These are phyloP conservation scores for Trifolium dubium DNA, from an alignment of 306 rosid species.

Conservation along the genomic window DNA sequence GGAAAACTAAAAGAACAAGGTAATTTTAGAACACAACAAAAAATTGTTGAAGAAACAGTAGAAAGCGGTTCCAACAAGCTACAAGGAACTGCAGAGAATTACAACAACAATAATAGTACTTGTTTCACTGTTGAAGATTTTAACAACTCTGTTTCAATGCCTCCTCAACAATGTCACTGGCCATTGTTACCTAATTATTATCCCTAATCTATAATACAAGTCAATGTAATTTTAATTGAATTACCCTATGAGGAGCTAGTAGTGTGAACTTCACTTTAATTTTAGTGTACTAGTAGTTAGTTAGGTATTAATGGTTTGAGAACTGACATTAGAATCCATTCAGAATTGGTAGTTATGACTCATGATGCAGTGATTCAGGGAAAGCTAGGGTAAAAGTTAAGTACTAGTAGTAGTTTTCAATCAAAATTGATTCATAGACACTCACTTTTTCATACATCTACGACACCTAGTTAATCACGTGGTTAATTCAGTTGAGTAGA, in stretches of 20 bases:
- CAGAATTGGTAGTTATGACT: neutral
- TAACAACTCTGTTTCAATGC: constrained; percentile 55
- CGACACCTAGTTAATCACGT: too few species aligned
- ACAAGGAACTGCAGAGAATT: constrained; percentile 42
- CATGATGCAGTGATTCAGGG: neutral
- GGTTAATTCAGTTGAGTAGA: too few species aligned
- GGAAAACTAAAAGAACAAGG: constrained; percentile 61
- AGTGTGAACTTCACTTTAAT: neutral
- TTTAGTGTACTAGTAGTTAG: constrained; percentile 11
- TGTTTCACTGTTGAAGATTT: constrained; percentile 63
- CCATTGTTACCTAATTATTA: constrained; percentile 50
- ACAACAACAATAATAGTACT: constrained; percentile 20
- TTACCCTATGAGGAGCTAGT: neutral
- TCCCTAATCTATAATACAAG: constrained; percentile 40
- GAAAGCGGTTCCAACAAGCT: constrained; percentile 57
- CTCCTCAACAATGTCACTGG: constrained; percentile 50
- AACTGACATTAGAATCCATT: constrained; percentile 12
- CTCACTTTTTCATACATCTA: too few species aligned
- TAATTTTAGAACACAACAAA: constrained; percentile 52
- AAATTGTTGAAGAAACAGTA: constrained; percentile 60
- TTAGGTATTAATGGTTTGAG: constrained; percentile 1
- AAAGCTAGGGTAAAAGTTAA: neutral
- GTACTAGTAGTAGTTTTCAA: constrained; percentile 4
- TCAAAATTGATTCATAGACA: too few species aligned
- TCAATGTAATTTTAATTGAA: neutral